Evolutionary conservation across 2,329 filamentous ascomycete genomes (phyloP).

Genomic region (Trichoderma semiorbis): DNA sequence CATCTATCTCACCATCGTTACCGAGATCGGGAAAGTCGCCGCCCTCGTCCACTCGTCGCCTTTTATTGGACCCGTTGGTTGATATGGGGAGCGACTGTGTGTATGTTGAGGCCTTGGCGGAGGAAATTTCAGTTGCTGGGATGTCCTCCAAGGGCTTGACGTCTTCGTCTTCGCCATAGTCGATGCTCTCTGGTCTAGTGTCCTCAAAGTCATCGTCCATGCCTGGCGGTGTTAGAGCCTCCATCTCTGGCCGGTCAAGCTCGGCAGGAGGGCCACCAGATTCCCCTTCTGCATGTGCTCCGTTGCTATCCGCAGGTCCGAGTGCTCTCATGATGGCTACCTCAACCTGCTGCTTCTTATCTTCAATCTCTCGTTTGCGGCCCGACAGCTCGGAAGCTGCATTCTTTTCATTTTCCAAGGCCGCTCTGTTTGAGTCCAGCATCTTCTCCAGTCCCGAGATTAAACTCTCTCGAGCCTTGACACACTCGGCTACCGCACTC

Average conservation of each 20-base stretch:
- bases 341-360: constrained; percentile 84
- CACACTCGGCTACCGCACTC: constrained; percentile 80
- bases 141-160: constrained; percentile 20
- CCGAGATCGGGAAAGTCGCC: constrained; percentile 54
- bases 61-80: constrained; percentile 54
- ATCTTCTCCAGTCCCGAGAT: constrained; percentile 80
- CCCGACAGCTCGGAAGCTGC: constrained; percentile 60
- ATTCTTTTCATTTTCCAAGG: constrained; percentile 66
- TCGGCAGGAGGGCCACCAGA: constrained; percentile 51
- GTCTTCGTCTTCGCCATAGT: constrained; percentile 19
- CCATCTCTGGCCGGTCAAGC: constrained; percentile 73
- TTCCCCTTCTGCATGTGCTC: constrained; percentile 46
- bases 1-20: constrained; percentile 53
- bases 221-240: constrained; percentile 80
- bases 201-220: constrained; percentile 41
- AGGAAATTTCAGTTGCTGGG: constrained; percentile 27
- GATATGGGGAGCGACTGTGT: constrained; percentile 46
- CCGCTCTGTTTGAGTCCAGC: constrained; percentile 67
- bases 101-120: constrained; percentile 42
- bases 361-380: constrained; percentile 71
- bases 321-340: constrained; percentile 85
- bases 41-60: constrained; percentile 49
- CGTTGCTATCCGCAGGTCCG: constrained; percentile 54
- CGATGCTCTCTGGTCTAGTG: not conserved
- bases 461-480: constrained; percentile 77